Evolutionary conservation across 345 rosid species (phyloP).

Genomic region (Lumnitzera littorea): DNA sequence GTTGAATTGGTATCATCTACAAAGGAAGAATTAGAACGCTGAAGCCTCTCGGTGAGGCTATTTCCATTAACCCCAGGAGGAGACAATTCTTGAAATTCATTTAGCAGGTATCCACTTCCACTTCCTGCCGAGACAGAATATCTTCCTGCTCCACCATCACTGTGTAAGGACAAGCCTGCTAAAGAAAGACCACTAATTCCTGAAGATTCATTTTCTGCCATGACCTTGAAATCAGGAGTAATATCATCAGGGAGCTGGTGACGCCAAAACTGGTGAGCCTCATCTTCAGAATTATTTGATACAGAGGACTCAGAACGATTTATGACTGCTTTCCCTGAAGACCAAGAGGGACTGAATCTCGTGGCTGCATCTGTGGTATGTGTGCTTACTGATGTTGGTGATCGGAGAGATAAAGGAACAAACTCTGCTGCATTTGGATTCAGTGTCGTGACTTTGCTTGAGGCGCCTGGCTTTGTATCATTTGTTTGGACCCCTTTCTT

Average conservation of each 20-base stretch:
- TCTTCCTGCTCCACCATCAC: constrained; percentile 38
- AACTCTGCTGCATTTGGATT: constrained; percentile 98
- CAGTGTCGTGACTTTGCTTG: constrained; percentile 60
- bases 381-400: constrained; percentile 50
- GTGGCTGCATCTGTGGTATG: constrained; percentile 32
- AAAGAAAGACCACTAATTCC: constrained; percentile 58
- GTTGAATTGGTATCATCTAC: constrained; percentile 49
- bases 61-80: constrained; percentile 47
- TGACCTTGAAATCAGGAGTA: constrained; percentile 85
- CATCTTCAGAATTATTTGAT: constrained; percentile 87
- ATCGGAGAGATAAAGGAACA: constrained; percentile 65
- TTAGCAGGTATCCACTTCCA: constrained; percentile 44
- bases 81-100: constrained; percentile 44
- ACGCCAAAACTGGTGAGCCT: constrained; percentile 85
- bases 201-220: constrained; percentile 69
- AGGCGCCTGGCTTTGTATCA: constrained; percentile 43
- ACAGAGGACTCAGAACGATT: constrained; percentile 65
- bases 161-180: constrained; percentile 66
- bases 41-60: constrained; percentile 47
- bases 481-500: constrained; percentile 60
- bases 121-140: constrained; percentile 43
- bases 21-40: constrained; percentile 49
- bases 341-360: constrained; percentile 40
- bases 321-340: constrained; percentile 57
- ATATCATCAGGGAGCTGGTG: constrained; percentile 95